Evolutionary conservation across 225 moss, liverwort and hornwort genomes (phyloP).

Genomic region (Asterella californica): DNA sequence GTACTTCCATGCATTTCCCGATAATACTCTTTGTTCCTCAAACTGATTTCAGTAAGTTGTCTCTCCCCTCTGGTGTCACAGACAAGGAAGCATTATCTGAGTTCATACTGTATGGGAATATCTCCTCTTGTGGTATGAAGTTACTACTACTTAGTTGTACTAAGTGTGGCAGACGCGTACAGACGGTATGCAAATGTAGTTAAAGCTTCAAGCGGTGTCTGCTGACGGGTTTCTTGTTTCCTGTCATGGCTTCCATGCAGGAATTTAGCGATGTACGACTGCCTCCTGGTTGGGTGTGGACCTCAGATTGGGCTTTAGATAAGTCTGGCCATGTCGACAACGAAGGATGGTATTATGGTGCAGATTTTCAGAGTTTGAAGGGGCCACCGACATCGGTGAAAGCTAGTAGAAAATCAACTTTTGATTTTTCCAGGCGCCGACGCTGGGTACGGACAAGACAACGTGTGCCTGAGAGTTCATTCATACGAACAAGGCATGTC

Average conservation of each 20-base stretch:
- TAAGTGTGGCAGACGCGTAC: no score
- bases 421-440: constrained; percentile 86
- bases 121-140: no score
- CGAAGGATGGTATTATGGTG: constrained; percentile 89
- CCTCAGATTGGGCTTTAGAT: constrained; percentile 75
- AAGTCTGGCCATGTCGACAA: constrained; percentile 62
- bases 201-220: no score
- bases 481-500: constrained; percentile 70
- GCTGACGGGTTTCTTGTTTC: neutral
- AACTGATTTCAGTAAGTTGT: no score
- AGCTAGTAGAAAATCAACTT: constrained; percentile 69
- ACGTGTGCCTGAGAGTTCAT: constrained; percentile 77
- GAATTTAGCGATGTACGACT: constrained; percentile 60
- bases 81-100: no score
- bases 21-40: neutral
- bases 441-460: constrained; percentile 67
- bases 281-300: constrained; percentile 96
- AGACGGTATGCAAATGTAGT: neutral
- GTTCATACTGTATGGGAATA: no score
- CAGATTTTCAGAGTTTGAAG: constrained; percentile 81
- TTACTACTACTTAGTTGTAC: no score
- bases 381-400: constrained; percentile 55
- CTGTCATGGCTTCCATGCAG: constrained; percentile 32
- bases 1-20: constrained; percentile 31
- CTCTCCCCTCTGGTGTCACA: no score